These are phyloP conservation scores for Populus ilicifolia DNA, from an alignment of 345 rosid genomes.

Conservation along the genomic window DNA sequence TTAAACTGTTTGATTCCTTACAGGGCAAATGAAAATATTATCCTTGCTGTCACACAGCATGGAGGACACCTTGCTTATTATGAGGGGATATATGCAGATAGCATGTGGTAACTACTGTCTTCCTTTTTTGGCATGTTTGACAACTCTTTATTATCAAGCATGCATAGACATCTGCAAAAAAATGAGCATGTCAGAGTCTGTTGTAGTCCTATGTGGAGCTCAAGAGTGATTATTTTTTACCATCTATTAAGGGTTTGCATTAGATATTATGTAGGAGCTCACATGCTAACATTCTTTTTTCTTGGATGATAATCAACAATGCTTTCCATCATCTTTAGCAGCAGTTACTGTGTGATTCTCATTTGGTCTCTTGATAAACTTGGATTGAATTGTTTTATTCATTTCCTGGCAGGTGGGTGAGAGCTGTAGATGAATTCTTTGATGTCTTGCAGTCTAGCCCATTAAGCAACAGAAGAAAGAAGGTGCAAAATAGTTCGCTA, in stretches of 20 bases:
- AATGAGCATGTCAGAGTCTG: too few relatives aligned
- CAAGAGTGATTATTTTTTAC: too few relatives aligned
- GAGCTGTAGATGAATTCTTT: slow-evolving; percentile 37
- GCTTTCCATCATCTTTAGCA: too few relatives aligned
- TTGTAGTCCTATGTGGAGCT: too few relatives aligned
- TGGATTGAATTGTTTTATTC: neutral
- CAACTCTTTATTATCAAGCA: too few relatives aligned
- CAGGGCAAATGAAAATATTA: slow-evolving; percentile 33
- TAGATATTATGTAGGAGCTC: too few relatives aligned
- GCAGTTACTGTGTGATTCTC: too few relatives aligned
- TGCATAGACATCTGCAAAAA: too few relatives aligned
- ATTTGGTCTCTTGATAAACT: neutral
- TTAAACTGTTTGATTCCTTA: neutral
- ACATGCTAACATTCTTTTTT: too few relatives aligned
- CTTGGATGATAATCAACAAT: too few relatives aligned
- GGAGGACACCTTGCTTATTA: slow-evolving; percentile 42
- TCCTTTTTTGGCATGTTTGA: neutral
- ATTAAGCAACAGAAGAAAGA: slow-evolving; percentile 15
- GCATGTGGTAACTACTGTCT: slow-evolving; percentile 31
- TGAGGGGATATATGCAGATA: slow-evolving; percentile 34
- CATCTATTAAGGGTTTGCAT: too few relatives aligned
- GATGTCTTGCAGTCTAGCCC: slow-evolving; percentile 25
- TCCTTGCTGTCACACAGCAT: slow-evolving; percentile 35
- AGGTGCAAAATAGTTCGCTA: slow-evolving; percentile 9
- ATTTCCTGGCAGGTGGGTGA: slow-evolving; percentile 39